These are phyloP conservation scores for Apiotrichum laibachii DNA, from an alignment of 1,284 basidiomycete species.

Conservation along the genomic window DNA sequence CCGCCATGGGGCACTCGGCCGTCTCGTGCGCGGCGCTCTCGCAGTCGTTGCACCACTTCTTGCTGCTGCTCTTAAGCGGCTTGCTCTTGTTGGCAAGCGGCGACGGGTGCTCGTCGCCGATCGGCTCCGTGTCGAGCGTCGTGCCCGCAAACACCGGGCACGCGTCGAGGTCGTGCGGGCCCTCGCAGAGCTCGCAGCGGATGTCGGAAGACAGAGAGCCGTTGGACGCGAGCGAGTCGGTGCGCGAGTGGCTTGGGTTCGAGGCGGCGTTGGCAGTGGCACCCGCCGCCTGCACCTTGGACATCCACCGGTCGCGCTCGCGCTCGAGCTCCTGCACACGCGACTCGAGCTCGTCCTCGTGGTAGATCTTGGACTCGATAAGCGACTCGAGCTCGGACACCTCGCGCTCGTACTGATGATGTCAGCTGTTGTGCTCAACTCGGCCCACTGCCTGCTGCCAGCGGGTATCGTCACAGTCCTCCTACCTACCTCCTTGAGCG, in stretches of 20 bases:
- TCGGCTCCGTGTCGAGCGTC: slow-evolving; percentile 17
- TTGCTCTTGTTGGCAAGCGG: slow-evolving; percentile 20
- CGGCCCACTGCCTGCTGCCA: too few relatives aligned
- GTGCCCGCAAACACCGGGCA: slow-evolving; percentile 49
- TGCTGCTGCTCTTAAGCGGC: too few relatives aligned
- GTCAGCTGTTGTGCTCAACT: background rate
- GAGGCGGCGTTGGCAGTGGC: slow-evolving; percentile 12
- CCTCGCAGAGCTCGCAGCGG: slow-evolving; percentile 48
- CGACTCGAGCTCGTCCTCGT: slow-evolving; percentile 87
- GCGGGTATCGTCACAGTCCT: too few relatives aligned
- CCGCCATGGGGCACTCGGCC: slow-evolving; percentile 47
- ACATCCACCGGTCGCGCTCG: slow-evolving; percentile 25
- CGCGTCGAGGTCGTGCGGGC: slow-evolving; percentile 47
- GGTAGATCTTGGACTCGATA: slow-evolving; percentile 90
- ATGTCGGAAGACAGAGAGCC: slow-evolving; percentile 4
- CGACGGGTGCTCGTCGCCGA: slow-evolving; percentile 12
- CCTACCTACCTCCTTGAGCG: slow-evolving; percentile 42
- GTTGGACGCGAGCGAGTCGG: slow-evolving; percentile 3
- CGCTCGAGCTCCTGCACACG: slow-evolving; percentile 70
- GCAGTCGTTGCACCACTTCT: slow-evolving; percentile 50
- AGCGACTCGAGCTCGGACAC: slow-evolving; percentile 83
- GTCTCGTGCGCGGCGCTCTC: slow-evolving; percentile 48
- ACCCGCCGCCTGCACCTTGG: slow-evolving; percentile 9
- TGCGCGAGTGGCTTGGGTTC: slow-evolving; percentile 6
- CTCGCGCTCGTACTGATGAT: slow-evolving; percentile 74